Percentiles rank a stretch among this genome's conserved stretches.
These are phyloP conservation scores for Sinapis alba DNA, from an alignment of 441 rosid genomes.

Conservation along the genomic window DNA sequence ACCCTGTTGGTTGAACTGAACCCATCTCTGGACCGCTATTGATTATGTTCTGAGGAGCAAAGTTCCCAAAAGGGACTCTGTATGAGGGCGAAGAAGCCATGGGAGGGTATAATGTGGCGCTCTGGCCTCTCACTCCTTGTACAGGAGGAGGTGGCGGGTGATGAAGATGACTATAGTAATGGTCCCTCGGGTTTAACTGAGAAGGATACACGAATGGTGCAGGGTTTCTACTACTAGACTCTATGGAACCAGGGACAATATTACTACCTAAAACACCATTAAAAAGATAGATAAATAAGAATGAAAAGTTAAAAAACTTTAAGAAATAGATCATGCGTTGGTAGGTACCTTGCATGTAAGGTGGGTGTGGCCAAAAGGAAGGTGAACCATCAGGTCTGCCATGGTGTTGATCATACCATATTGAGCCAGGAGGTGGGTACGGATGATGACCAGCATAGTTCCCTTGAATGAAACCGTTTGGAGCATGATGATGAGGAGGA, in stretches of 20 bases:
- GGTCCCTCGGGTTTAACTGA: slow-evolving; percentile 49
- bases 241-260: slow-evolving; percentile 56
- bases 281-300: not conserved
- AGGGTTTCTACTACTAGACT: slow-evolving; percentile 57
- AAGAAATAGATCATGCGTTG: not conserved
- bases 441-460: slow-evolving; percentile 64
- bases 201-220: slow-evolving; percentile 45
- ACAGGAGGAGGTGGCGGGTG: slow-evolving; percentile 52
- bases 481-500: slow-evolving; percentile 44
- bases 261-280: slow-evolving; percentile 38
- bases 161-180: slow-evolving; percentile 44
- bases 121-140: slow-evolving; percentile 68
- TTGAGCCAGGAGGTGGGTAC: slow-evolving; percentile 52
- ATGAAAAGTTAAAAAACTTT: not conserved
- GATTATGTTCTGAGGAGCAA: slow-evolving; percentile 43
- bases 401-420: slow-evolving; percentile 40
- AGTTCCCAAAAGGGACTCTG: slow-evolving; percentile 44
- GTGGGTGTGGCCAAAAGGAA: slow-evolving; percentile 63
- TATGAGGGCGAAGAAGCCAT: slow-evolving; percentile 42
- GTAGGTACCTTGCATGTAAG: slow-evolving; percentile 66
- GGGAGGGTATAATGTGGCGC: slow-evolving; percentile 50
- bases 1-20: slow-evolving; percentile 57
- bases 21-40: slow-evolving; percentile 48
- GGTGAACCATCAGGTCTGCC: slow-evolving; percentile 53
- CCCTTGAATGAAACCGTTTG: slow-evolving; percentile 56